phyloP scores from a whole-genome alignment of 768 basidiomycete species.

The Imleria badia region DNA sequence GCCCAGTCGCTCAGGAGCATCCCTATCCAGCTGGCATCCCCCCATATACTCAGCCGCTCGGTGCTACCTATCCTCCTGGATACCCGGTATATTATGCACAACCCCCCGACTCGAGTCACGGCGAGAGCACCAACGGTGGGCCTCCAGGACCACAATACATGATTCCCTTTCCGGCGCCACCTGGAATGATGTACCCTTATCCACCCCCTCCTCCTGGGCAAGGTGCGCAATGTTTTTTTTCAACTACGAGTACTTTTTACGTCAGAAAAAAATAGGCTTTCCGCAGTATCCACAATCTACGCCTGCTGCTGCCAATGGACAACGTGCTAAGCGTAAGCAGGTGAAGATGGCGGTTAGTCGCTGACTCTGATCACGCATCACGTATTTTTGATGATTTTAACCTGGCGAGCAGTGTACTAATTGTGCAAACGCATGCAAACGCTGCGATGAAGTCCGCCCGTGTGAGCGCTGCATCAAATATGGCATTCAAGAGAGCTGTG shows the following conservation, averaged over 20 bases:
- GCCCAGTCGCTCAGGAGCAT: conserved; percentile 37
- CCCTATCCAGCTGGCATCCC: conserved; percentile 27
- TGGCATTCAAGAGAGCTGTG: conserved; percentile 54
- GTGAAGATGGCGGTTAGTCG: conserved; percentile 57
- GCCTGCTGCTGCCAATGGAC: conserved; percentile 23
- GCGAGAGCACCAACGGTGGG: conserved; percentile 34
- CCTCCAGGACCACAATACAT: conserved; percentile 34
- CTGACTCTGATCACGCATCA: neutral
- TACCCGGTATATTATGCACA: conserved; percentile 36
- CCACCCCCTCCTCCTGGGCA: conserved; percentile 39
- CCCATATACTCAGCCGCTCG: conserved; percentile 29
- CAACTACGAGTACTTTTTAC: conserved; percentile 3
- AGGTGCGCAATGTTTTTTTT: conserved; percentile 27
- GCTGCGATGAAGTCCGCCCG: conserved; percentile 57
- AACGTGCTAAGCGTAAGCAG: conserved; percentile 48
- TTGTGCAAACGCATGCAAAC: conserved; percentile 56
- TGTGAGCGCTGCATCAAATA: conserved; percentile 67
- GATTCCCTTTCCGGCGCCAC: conserved; percentile 39
- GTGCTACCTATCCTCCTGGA: conserved; percentile 31
- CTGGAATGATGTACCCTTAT: conserved; percentile 46
- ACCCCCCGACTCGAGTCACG: conserved; percentile 27
- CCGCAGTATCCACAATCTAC: conserved; percentile 31
- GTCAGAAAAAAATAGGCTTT: conserved; percentile 27
- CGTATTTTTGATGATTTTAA: conserved; percentile 3
- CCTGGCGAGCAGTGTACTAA: conserved; percentile 46